phyloP scores from a whole-genome alignment of 2,329 filamentous ascomycete species.

The Arachnomyces sp. region DNA sequence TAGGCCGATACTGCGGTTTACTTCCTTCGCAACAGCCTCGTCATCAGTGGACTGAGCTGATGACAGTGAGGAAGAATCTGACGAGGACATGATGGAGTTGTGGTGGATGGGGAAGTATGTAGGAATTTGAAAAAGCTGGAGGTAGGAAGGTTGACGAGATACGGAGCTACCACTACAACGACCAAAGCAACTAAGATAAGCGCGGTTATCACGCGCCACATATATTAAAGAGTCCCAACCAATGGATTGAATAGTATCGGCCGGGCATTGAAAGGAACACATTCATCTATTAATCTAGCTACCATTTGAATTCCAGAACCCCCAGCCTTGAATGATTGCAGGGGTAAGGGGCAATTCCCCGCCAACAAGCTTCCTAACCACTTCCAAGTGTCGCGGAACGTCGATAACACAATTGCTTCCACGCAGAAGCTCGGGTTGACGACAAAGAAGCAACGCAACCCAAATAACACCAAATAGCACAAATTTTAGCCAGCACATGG shows the following conservation, averaged over 20 bases:
- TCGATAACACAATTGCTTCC: too few relatives aligned
- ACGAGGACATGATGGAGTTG: slow-evolving; percentile 37
- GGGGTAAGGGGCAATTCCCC: too few relatives aligned
- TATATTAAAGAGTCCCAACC: slow-evolving; percentile 9
- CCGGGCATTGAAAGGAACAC: too few relatives aligned
- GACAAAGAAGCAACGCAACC: too few relatives aligned
- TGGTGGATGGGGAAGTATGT: slow-evolving; percentile 25
- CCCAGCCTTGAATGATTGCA: too few relatives aligned
- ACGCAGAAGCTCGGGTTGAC: too few relatives aligned
- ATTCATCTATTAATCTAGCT: too few relatives aligned
- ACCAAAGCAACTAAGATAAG: slow-evolving; percentile 18
- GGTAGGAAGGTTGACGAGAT: not conserved
- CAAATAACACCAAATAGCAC: too few relatives aligned
- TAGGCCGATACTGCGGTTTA: slow-evolving; percentile 35
- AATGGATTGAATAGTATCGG: not conserved
- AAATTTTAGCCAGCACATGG: too few relatives aligned
- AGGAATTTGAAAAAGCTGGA: slow-evolving; percentile 15
- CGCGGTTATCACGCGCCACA: slow-evolving; percentile 24
- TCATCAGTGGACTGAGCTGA: slow-evolving; percentile 53
- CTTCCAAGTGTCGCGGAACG: too few relatives aligned
- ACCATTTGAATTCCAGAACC: too few relatives aligned
- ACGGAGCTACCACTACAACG: slow-evolving; percentile 11
- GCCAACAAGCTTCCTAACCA: too few relatives aligned
- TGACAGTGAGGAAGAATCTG: slow-evolving; percentile 51
- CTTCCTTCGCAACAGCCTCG: slow-evolving; percentile 37